Conservation (phyloP, 768 basidiomycete species). For the Calocybe cyanea region DNA sequence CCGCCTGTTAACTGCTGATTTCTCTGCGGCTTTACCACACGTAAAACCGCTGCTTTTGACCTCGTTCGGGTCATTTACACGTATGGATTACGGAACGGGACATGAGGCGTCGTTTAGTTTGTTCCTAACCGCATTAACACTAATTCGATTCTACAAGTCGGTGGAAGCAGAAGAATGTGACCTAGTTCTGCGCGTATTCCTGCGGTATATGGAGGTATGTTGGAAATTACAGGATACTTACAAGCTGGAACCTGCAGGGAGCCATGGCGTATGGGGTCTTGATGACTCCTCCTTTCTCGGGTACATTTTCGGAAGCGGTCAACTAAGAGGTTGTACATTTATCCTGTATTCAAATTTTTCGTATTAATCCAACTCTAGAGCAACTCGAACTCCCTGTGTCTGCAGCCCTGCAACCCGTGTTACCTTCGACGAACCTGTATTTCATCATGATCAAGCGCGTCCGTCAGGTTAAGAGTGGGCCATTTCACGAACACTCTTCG, state of each 20-base stretch:
- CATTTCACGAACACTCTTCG: constrained; percentile 91
- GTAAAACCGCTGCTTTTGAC: constrained; percentile 75
- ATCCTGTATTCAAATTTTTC: neutral
- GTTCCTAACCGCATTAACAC: constrained; percentile 69
- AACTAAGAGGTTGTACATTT: constrained; percentile 61
- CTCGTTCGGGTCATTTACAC: constrained; percentile 85
- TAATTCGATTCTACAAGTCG: constrained; percentile 62
- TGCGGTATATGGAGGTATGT: constrained; percentile 76
- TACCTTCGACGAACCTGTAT: constrained; percentile 73
- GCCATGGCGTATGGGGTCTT: constrained; percentile 97
- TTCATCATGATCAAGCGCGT: constrained; percentile 77
- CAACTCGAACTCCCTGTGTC: constrained; percentile 63
- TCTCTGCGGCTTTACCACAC: constrained; percentile 48
- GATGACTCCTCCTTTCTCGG: constrained; percentile 90
- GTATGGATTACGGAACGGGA: constrained; percentile 96
- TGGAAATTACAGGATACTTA: constrained; percentile 89
- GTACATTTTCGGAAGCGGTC: constrained; percentile 88
- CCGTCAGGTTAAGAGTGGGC: constrained; percentile 76
- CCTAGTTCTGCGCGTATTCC: constrained; percentile 58
- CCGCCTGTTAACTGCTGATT: constrained; percentile 43
- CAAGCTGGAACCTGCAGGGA: constrained; percentile 91
- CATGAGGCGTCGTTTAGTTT: constrained; percentile 90
- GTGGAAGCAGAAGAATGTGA: constrained; percentile 57
- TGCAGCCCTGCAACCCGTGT: constrained; percentile 53
- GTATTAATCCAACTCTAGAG: constrained; percentile 34